phyloP scores from a whole-genome alignment of 1,284 basidiomycete genomes.

The Moesziomyces aphidis region DNA sequence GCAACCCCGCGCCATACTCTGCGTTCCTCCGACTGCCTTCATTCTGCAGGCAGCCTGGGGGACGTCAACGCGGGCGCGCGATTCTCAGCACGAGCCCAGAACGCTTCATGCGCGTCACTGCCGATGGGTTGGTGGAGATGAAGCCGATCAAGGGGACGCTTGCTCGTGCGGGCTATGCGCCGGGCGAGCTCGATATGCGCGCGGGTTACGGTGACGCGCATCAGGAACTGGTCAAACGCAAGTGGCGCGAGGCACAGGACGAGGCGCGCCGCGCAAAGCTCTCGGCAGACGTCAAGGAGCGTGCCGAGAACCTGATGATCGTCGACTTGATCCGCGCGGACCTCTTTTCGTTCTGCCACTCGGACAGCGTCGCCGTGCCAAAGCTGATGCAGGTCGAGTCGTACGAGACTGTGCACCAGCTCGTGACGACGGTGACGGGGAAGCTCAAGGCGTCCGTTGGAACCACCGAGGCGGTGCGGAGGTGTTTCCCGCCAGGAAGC shows the following conservation, averaged over 20 bases:
- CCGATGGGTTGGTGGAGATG: constrained; percentile 79
- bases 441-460: constrained; percentile 70
- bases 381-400: constrained; percentile 91
- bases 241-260: constrained; percentile 65
- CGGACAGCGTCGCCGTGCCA: constrained; percentile 80
- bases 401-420: constrained; percentile 94
- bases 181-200: constrained; percentile 52
- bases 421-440: constrained; percentile 87
- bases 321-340: constrained; percentile 96
- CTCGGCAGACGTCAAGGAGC: constrained; percentile 84
- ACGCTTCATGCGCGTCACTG: constrained; percentile 87
- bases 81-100: constrained; percentile 84
- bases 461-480: constrained; percentile 79
- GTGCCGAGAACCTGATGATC: constrained; percentile 98
- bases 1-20: constrained; percentile 92
- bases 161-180: constrained; percentile 59
- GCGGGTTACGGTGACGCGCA: constrained; percentile 16
- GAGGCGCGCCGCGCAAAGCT: constrained; percentile 70
- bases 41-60: constrained; percentile 64
- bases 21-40: constrained; percentile 80
- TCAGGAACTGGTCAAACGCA: constrained; percentile 36
- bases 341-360: constrained; percentile 78
- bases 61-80: constrained; percentile 71
- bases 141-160: constrained; percentile 92
- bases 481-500: constrained; percentile 78